phyloP scores from a whole-genome alignment of 129 eudicot genomes.

The Rutidosis leptorrhynchoides region DNA sequence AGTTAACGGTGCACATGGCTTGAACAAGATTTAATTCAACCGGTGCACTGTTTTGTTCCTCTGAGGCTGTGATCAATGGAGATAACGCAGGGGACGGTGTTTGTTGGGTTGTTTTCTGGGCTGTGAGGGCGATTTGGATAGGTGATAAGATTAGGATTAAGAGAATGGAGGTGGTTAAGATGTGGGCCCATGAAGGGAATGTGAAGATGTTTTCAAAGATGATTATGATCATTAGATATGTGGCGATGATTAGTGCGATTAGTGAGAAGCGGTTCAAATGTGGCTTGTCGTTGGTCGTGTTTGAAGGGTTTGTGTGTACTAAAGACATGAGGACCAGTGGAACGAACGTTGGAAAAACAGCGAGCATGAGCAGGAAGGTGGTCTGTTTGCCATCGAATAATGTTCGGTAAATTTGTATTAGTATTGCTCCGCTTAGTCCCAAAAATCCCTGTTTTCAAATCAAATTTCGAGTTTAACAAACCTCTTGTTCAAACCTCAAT shows the following conservation, averaged over 20 bases:
- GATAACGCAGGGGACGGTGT: neutral
- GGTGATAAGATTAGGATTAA: slow-evolving; percentile 57
- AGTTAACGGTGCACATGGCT: slow-evolving; percentile 56
- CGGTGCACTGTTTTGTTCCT: neutral
- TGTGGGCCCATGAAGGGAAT: slow-evolving; percentile 49
- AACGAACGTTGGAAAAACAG: slow-evolving; percentile 55
- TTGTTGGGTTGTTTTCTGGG: slow-evolving; percentile 30
- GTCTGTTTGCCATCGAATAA: slow-evolving; percentile 53
- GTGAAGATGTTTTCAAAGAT: slow-evolving; percentile 48
- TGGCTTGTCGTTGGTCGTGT: slow-evolving; percentile 43
- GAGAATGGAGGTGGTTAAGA: slow-evolving; percentile 39
- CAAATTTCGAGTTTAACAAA: neutral
- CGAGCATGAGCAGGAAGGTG: slow-evolving; percentile 63
- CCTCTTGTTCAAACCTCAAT: no score
- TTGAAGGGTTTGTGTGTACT: slow-evolving; percentile 40
- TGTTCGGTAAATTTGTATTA: slow-evolving; percentile 71
- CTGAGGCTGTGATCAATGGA: slow-evolving; percentile 36
- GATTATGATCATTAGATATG: slow-evolving; percentile 62
- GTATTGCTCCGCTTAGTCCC: slow-evolving; percentile 88
- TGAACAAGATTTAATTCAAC: slow-evolving; percentile 54
- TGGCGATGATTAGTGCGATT: slow-evolving; percentile 47
- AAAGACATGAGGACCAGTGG: slow-evolving; percentile 63
- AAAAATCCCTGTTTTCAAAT: slow-evolving; percentile 66
- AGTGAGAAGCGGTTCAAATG: slow-evolving; percentile 56
- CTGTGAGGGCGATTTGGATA: slow-evolving; percentile 43